phyloP scores from a whole-genome alignment of 139 green algal genomes.

The Nannochloris sp. region DNA sequence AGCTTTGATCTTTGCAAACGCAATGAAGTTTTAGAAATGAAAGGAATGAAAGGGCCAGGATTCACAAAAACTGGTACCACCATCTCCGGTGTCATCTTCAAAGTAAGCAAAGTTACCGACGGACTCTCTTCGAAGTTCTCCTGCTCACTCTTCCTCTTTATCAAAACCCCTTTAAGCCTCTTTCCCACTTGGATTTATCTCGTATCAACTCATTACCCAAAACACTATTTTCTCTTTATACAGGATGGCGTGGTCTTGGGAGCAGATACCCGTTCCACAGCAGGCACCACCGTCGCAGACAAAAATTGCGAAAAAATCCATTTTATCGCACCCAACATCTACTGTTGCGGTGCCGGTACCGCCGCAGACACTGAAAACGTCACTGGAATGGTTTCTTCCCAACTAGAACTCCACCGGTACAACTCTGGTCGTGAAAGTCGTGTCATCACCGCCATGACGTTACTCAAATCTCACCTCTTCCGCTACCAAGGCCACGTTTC shows the following conservation, averaged over 20 bases:
- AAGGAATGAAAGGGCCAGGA: conserved; percentile 57
- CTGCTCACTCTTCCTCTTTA: neutral
- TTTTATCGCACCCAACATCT: conserved; percentile 97
- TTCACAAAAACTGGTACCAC: conserved; percentile 95
- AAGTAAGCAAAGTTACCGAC: conserved; percentile 46
- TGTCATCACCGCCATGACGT: conserved; percentile 88
- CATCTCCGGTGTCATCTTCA: conserved; percentile 93
- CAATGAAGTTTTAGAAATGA: conserved; percentile 72
- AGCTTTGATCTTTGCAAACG: conserved; percentile 83
- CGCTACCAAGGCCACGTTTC: conserved; percentile 94
- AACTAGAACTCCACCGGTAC: conserved; percentile 87
- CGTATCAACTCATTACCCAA: neutral
- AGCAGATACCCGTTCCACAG: conserved; percentile 94
- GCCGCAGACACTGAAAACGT: conserved; percentile 95
- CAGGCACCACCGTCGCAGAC: conserved; percentile 92
- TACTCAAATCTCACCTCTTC: conserved; percentile 98
- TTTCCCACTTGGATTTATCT: no score
- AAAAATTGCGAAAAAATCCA: conserved; percentile 99
- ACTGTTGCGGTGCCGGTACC: conserved; percentile 96
- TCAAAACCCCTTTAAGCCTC: no score
- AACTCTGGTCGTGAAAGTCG: conserved; percentile 70
- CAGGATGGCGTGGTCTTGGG: conserved; percentile 97
- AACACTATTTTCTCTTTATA: neutral
- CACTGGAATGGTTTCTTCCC: conserved; percentile 90
- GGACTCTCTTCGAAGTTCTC: neutral